Base-by-base conservation (phyloP, 768 basidiomycete genomes). In the Clitopilus passeckerianus region DNA sequence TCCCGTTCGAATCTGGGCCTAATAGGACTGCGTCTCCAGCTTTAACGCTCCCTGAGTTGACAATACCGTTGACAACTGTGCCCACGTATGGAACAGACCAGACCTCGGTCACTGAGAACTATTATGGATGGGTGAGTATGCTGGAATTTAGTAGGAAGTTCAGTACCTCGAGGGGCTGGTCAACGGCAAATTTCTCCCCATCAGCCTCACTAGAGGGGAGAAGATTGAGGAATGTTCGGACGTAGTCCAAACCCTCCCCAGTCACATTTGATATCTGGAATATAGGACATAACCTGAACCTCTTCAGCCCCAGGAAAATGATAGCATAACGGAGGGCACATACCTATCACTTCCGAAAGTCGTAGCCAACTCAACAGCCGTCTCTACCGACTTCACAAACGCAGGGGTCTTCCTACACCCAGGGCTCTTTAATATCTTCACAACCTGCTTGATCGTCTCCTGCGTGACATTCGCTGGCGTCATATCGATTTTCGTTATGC, bases 401-500 rank as follows among this genome's bases (percentile, higher is more conserved):
- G 94, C 90, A 0, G 92, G 91, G 3, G 75, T 82, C 74, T 92
- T 93, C 54, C 91, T 80, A 77, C 95, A 98, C 9, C 96, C 96
- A 8, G 95, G 97, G 64, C 91, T 93, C 69, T 84, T 88, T 60
- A 98, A 74, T 41, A 98, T 93, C 77, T 97, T 99, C 8, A 86
- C 83, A 0, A 98, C 89, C 75, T 98, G 95, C 67, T 91, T 93
- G 46, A 91, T 80, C 0, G 95, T 98, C 71, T 96, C 91, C n/a
- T 85, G 86, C 53, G 95, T 82, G 33, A 95, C 87, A 62, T 96
- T 92, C 10, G 89, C 81, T 5, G 97, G 97, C 0, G 96, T 98
- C 96, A 97, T 98, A 70, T 98, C 97, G 66, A 97, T 91, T 93
- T 98, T 98, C 3, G 96, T 98, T 59, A 98, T 89, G 70, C 93